Conservation (phyloP, 2,329 filamentous ascomycete genomes). For the Phyllosticta capitalensis region DNA sequence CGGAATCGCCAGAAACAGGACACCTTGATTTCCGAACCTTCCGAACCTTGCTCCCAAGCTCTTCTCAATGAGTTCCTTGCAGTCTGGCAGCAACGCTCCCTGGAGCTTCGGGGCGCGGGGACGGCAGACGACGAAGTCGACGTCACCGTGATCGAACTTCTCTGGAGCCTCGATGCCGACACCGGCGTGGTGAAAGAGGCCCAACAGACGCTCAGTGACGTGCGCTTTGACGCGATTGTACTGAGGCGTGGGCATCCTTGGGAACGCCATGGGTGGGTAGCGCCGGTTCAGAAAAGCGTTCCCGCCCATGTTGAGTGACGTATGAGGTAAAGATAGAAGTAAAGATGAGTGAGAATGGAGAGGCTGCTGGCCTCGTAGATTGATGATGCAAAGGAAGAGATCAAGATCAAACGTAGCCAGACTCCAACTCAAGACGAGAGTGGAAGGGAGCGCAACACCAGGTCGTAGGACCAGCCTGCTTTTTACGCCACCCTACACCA, state of each 20-base stretch:
- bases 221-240: conserved; percentile 16
- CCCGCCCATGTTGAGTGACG: conserved; percentile 17
- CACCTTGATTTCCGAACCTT: neutral
- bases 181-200: conserved; percentile 18
- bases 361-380: too few species aligned
- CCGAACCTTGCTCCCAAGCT: neutral
- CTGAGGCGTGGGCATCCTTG: conserved; percentile 16
- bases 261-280: conserved; percentile 16
- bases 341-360: too few species aligned
- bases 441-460: too few species aligned
- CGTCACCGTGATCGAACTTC: conserved; percentile 18
- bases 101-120: conserved; percentile 13
- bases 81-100: neutral
- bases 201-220: conserved; percentile 12
- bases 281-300: conserved; percentile 18
- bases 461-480: too few species aligned
- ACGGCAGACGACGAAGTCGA: conserved; percentile 19
- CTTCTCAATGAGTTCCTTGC: neutral
- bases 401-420: too few species aligned
- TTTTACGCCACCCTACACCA: too few species aligned
- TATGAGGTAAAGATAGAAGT: neutral
- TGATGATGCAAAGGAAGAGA: too few species aligned
- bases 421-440: too few species aligned
- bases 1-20: neutral
- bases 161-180: conserved; percentile 20